These are phyloP conservation scores for Phytophthora sansomeana DNA, from an alignment of 352 stramenopile genomes.

Conservation along the genomic window DNA sequence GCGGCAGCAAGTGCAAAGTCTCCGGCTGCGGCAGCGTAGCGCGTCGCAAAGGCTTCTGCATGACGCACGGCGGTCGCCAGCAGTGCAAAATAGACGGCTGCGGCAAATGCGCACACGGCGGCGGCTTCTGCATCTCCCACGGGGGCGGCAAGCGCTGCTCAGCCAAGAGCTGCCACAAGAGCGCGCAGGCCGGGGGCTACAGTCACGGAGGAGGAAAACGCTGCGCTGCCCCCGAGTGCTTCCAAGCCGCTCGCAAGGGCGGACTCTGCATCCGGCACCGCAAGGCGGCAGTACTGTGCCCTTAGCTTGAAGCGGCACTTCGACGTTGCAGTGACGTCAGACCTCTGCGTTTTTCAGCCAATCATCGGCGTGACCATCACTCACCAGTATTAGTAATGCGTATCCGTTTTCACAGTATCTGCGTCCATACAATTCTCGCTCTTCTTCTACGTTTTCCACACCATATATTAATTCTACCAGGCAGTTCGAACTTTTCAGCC, in stretches of 20 bases:
- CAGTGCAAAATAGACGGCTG: slow-evolving; percentile 79
- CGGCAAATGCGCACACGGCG: slow-evolving; percentile 77
- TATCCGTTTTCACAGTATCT: slow-evolving; percentile 11
- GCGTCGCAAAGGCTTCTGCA: slow-evolving; percentile 75
- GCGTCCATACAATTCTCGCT: background rate
- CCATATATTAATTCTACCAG: background rate
- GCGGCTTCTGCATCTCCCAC: slow-evolving; percentile 78
- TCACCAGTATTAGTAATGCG: slow-evolving; percentile 18
- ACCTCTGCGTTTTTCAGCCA: slow-evolving; percentile 5
- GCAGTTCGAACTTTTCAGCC: background rate
- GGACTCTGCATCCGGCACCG: slow-evolving; percentile 85
- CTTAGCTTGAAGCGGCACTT: slow-evolving; percentile 15
- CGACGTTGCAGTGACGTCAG: slow-evolving; percentile 19
- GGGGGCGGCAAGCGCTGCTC: slow-evolving; percentile 78
- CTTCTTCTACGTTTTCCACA: background rate
- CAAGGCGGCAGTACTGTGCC: slow-evolving; percentile 31
- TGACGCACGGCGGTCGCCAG: slow-evolving; percentile 74
- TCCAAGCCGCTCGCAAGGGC: slow-evolving; percentile 78
- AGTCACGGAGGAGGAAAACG: slow-evolving; percentile 83
- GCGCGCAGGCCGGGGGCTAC: slow-evolving; percentile 78
- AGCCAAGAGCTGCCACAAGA: slow-evolving; percentile 64
- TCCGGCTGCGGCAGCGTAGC: slow-evolving; percentile 65
- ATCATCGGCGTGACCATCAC: slow-evolving; percentile 33
- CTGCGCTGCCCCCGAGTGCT: slow-evolving; percentile 73
- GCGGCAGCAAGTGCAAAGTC: slow-evolving; percentile 83